Evolutionary conservation across 2,329 filamentous ascomycete genomes (phyloP).

Genomic region (Blastomyces parvus): DNA sequence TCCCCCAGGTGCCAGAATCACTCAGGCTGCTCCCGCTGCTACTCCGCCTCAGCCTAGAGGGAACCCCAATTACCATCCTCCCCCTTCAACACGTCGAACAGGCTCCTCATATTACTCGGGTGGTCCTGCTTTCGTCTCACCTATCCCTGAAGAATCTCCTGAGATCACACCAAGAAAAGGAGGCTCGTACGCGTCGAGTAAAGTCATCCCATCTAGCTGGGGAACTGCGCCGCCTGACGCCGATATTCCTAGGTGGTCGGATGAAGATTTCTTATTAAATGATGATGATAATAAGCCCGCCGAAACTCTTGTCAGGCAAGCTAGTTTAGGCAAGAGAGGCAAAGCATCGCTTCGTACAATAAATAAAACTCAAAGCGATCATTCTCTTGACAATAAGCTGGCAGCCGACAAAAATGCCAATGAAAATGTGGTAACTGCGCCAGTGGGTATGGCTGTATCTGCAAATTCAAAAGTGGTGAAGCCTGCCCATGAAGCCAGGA

Average conservation of each 20-base stretch:
- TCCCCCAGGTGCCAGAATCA: constrained; percentile 16
- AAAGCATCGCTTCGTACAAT: constrained; percentile 27
- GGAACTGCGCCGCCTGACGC: constrained; percentile 41
- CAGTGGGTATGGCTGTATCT: constrained; percentile 1
- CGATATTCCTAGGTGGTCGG: constrained; percentile 34
- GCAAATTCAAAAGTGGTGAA: neutral
- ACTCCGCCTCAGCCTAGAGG: constrained; percentile 20
- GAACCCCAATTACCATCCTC: constrained; percentile 23
- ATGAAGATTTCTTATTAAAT: constrained; percentile 19
- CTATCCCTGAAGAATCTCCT: constrained; percentile 63
- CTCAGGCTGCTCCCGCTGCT: constrained; percentile 18
- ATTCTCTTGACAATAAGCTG: neutral
- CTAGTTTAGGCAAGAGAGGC: constrained; percentile 24
- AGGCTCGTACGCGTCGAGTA: constrained; percentile 60
- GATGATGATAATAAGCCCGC: constrained; percentile 17
- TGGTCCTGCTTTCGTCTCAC: constrained; percentile 60
- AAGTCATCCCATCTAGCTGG: constrained; percentile 62
- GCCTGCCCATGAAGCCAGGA: neutral
- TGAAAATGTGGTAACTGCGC: neutral
- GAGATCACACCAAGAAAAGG: constrained; percentile 43
- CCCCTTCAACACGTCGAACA: constrained; percentile 27
- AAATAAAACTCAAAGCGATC: constrained; percentile 14
- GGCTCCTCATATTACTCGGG: constrained; percentile 44
- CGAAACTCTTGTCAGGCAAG: constrained; percentile 23
- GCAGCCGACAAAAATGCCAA: neutral